Percentiles rank a stretch among this genome's conserved stretches.
These are phyloP conservation scores for Fusarium oxysporum DNA, from an alignment of 2,329 filamentous ascomycete species.

Conservation along the genomic window DNA sequence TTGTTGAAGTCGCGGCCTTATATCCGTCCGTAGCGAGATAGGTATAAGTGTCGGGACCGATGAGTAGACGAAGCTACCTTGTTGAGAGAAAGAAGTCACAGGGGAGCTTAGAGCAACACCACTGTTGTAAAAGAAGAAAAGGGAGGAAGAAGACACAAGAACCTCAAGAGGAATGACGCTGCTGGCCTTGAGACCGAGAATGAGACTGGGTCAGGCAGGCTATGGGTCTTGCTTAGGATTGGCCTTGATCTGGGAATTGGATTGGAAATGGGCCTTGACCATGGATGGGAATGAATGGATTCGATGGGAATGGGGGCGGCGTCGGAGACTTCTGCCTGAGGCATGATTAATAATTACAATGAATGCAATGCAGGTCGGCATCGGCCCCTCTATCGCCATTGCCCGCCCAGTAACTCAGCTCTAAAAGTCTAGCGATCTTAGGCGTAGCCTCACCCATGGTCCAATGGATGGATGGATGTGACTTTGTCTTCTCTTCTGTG, in stretches of 20 bases:
- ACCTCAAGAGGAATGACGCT: conserved; percentile 35
- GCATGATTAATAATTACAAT: conserved; percentile 16
- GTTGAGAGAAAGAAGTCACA: conserved; percentile 5
- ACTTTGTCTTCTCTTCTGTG: not conserved
- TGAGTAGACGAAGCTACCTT: conserved; percentile 5
- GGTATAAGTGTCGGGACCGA: conserved; percentile 10
- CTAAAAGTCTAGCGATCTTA: conserved; percentile 5
- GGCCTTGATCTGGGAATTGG: conserved; percentile 37
- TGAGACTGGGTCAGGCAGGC: conserved; percentile 29
- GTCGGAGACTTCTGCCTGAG: conserved; percentile 34
- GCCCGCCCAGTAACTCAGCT: not conserved
- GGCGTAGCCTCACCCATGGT: not conserved
- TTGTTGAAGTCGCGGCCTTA: conserved; percentile 20
- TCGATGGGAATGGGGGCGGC: conserved; percentile 33
- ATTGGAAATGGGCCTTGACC: conserved; percentile 43
- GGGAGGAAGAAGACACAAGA: conserved; percentile 28
- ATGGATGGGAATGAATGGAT: not conserved
- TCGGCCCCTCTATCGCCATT: conserved; percentile 10
- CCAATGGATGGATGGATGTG: not conserved
- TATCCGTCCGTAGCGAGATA: conserved; percentile 9
- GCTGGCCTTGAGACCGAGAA: conserved; percentile 34
- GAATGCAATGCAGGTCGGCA: not conserved
- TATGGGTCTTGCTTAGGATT: conserved; percentile 37
- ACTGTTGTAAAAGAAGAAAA: conserved; percentile 23
- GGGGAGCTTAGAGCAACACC: not conserved